Conservation (phyloP, 2,329 filamentous ascomycete species). For the Pleurostoma richardsiae region DNA sequence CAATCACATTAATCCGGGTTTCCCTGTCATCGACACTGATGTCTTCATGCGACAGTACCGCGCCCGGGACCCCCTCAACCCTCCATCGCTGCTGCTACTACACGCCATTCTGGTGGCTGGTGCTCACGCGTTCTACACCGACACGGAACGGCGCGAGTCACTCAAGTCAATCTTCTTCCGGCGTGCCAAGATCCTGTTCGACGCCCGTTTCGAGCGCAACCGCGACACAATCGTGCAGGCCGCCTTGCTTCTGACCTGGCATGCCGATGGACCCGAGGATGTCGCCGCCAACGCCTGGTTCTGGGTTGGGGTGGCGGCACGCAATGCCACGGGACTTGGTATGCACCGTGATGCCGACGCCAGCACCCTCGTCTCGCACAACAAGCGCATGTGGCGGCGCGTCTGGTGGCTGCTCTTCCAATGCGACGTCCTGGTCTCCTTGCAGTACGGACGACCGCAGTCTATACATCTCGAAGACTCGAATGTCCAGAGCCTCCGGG, state of each 20-base stretch:
- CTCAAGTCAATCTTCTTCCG: constrained; percentile 44
- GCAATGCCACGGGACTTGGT: constrained; percentile 48
- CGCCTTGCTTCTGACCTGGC: constrained; percentile 49
- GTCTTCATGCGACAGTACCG: constrained; percentile 45
- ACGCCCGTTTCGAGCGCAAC: constrained; percentile 47
- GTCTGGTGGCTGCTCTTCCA: constrained; percentile 36
- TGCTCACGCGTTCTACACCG: constrained; percentile 38
- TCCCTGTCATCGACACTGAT: constrained; percentile 46
- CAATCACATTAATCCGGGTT: constrained; percentile 41
- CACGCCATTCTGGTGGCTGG: constrained; percentile 47
- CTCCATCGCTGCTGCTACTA: constrained; percentile 41
- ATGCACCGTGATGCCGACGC: constrained; percentile 37
- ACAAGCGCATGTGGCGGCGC: constrained; percentile 28
- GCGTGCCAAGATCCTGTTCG: constrained; percentile 47
- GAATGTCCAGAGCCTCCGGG: constrained; percentile 37
- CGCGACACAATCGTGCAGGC: constrained; percentile 49
- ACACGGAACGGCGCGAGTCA: constrained; percentile 29
- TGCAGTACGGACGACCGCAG: constrained; percentile 43
- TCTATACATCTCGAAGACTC: constrained; percentile 47
- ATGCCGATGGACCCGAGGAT: constrained; percentile 49
- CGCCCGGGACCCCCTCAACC: constrained; percentile 34
- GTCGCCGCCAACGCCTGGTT: constrained; percentile 46
- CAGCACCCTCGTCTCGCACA: constrained; percentile 18
- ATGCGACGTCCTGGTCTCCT: constrained; percentile 28
- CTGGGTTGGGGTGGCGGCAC: constrained; percentile 47